phyloP scores from a whole-genome alignment of 2,329 filamentous ascomycete species.

The Fusarium sp. region DNA sequence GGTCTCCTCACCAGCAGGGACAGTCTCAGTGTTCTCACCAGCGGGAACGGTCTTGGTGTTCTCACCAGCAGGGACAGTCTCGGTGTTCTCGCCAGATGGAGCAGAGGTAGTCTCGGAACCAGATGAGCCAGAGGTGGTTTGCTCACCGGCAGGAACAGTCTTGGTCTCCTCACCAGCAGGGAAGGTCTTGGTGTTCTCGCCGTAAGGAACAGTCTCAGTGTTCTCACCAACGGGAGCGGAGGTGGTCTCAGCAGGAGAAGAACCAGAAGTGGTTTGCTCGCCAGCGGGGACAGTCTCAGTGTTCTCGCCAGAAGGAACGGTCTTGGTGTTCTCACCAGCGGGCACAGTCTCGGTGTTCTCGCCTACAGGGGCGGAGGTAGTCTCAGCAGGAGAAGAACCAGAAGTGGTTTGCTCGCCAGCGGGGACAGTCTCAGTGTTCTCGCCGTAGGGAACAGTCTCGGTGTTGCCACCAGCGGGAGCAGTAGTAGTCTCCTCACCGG shows the following conservation, averaged over 20 bases:
- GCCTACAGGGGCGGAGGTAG: conserved; percentile 48
- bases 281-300: conserved; percentile 15
- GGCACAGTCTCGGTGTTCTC: conserved; percentile 30
- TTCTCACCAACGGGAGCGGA: conserved; percentile 41
- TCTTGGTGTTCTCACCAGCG: not conserved
- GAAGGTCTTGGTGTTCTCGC: conserved; percentile 15
- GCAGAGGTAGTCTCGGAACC: conserved; percentile 56
- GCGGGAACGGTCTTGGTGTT: conserved; percentile 11
- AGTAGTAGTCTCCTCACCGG: conserved; percentile 60
- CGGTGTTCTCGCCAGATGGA: conserved; percentile 56
- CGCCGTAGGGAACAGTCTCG: conserved; percentile 5
- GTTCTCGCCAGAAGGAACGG: not conserved
- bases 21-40: conserved; percentile 12
- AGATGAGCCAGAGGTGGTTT: not conserved
- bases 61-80: conserved; percentile 9
- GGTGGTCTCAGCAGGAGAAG: conserved; percentile 58
- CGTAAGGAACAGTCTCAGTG: conserved; percentile 15
- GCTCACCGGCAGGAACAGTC: conserved; percentile 16
- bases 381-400: conserved; percentile 59
- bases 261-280: conserved; percentile 45
- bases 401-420: conserved; percentile 24
- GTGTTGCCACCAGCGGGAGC: conserved; percentile 65
- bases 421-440: conserved; percentile 18
- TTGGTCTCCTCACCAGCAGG: conserved; percentile 54
- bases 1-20: conserved; percentile 14